Evolutionary conservation across 306 rosid genomes (phyloP).

Genomic region (Purshia tridentata): DNA sequence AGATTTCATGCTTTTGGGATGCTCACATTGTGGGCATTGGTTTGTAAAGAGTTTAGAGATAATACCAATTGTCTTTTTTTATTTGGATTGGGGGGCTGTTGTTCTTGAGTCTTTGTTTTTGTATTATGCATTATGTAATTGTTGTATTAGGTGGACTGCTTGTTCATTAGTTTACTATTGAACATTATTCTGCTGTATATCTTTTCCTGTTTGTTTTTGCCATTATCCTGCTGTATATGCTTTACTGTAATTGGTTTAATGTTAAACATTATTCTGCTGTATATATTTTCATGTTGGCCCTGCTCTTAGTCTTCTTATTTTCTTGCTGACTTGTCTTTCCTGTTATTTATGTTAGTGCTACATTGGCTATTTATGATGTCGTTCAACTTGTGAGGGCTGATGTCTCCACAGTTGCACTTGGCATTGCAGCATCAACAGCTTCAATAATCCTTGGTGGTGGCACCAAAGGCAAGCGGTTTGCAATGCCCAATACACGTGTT

Average conservation of each 20-base stretch:
- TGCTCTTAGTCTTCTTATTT: not conserved
- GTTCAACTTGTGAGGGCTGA: slow-evolving; percentile 98
- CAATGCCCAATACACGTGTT: slow-evolving; percentile 92
- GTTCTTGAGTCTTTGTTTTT: too few species aligned
- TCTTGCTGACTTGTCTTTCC: slow-evolving; percentile 33
- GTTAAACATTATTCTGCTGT: not conserved
- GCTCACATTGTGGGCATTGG: slow-evolving; percentile 4
- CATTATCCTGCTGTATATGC: too few species aligned
- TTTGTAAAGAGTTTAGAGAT: not conserved
- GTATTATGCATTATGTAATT: too few species aligned
- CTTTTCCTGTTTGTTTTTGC: too few species aligned
- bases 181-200: too few species aligned
- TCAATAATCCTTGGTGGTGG: slow-evolving; percentile 91
- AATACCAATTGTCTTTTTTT: not conserved
- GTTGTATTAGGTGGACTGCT: too few species aligned
- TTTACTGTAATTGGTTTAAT: not conserved
- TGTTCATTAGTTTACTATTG: too few species aligned
- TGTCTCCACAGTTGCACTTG: slow-evolving; percentile 89
- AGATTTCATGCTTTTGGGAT: slow-evolving; percentile 1
- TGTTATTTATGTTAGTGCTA: slow-evolving; percentile 55
- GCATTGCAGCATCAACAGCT: slow-evolving; percentile 91
- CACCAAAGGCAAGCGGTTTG: slow-evolving; percentile 94
- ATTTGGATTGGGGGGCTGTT: too few species aligned
- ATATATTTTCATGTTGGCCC: slow-evolving; percentile 14
- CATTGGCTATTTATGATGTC: slow-evolving; percentile 89